Evolutionary conservation across 164 flowering plant genomes (phyloP).

Genomic region (Nelumbo lutea): DNA sequence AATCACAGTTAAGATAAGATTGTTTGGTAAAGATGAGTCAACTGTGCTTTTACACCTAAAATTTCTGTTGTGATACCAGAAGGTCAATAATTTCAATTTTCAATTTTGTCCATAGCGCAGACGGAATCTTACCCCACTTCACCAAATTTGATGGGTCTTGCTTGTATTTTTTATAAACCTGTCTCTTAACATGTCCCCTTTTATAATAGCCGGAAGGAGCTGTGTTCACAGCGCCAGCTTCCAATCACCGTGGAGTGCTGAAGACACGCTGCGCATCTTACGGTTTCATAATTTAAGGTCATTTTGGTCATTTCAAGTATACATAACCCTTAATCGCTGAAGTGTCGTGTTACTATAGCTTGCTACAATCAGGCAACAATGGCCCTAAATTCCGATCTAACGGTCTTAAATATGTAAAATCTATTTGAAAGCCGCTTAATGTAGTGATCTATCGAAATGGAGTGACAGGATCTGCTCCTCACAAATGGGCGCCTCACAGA

Average conservation of each 20-base stretch:
- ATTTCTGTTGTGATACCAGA: conserved; percentile 6
- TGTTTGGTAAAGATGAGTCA: conserved; percentile 15
- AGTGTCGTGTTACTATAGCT: background rate
- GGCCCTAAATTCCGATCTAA: too few relatives aligned
- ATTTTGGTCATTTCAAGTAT: background rate
- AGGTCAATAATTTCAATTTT: conserved; percentile 16
- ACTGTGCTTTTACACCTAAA: conserved; percentile 11
- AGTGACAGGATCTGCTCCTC: too few relatives aligned
- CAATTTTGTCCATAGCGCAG: conserved; percentile 6
- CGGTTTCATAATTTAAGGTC: background rate
- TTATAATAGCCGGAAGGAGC: background rate
- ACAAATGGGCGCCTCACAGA: too few relatives aligned
- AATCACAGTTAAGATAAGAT: background rate
- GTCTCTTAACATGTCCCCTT: conserved; percentile 1
- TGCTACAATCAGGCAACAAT: too few relatives aligned
- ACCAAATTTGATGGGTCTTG: conserved; percentile 6
- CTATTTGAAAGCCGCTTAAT: too few relatives aligned
- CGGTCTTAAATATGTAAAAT: too few relatives aligned
- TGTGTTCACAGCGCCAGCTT: background rate
- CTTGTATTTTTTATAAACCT: background rate
- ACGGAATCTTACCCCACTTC: conserved; percentile 25
- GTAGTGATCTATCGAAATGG: too few relatives aligned
- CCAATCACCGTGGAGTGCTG: conserved; percentile 3
- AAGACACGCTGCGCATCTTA: conserved; percentile 5
- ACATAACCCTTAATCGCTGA: background rate